A percentile compares a stretch with the other conserved stretches of the same genome.
Conservation (phyloP, 192 early-diverging fungal species). For the Gonapodya sp. region DNA sequence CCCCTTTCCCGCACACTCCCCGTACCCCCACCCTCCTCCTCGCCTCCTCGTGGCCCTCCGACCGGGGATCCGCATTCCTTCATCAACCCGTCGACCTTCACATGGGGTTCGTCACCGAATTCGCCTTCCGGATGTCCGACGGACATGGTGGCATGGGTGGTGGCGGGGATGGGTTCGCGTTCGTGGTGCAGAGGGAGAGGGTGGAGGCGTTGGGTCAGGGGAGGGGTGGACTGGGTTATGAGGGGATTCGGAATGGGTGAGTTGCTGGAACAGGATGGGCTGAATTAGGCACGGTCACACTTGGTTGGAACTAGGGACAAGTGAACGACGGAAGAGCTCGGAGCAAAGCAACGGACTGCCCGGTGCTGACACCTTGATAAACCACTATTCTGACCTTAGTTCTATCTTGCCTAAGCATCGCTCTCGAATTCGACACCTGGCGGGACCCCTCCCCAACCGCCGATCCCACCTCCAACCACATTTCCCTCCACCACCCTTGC, state of each 20-base stretch:
- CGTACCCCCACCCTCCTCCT: neutral
- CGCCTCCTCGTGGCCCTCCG: neutral
- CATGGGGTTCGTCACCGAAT: neutral
- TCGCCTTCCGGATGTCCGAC: neutral
- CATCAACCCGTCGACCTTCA: neutral
- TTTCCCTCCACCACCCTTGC: slow-evolving; percentile 3
- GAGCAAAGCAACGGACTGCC: neutral
- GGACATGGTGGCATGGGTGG: neutral
- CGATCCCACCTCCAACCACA: neutral
- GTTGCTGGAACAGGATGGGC: neutral
- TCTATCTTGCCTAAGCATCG: neutral
- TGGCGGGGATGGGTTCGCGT: neutral
- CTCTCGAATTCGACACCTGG: neutral
- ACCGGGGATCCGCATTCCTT: neutral
- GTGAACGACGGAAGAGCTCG: too few relatives aligned
- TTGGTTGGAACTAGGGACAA: too few relatives aligned
- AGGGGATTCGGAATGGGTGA: neutral
- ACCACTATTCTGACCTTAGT: neutral
- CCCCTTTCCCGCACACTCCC: neutral
- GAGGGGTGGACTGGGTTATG: neutral
- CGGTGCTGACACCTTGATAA: neutral
- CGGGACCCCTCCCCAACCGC: neutral
- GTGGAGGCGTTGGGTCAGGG: neutral
- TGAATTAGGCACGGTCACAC: neutral
- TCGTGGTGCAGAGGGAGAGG: neutral